phyloP scores from a whole-genome alignment of 139 green algal genomes.

The Haematococcus lacustris region DNA sequence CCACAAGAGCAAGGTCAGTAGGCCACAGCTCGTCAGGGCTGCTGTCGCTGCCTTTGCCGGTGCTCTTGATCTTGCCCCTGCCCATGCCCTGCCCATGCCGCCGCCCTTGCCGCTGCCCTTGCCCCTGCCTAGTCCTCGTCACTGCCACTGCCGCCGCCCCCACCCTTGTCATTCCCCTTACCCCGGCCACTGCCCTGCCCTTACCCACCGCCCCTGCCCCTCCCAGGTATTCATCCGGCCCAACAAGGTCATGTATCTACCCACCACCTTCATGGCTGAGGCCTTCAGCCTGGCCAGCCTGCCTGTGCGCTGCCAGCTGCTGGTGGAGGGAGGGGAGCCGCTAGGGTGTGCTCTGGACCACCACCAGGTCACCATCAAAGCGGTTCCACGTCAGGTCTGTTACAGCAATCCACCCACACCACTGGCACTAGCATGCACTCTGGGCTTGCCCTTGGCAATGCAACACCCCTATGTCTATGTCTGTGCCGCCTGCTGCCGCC shows the following conservation, averaged over 20 bases:
- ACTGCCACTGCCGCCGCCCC: neutral
- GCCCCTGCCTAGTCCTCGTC: neutral
- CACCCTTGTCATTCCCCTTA: neutral
- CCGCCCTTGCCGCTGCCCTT: neutral
- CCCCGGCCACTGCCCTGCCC: too few relatives aligned
- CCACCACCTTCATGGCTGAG: conserved; percentile 39
- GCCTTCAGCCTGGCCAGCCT: conserved; percentile 20
- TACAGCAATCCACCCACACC: neutral
- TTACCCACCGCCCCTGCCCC: too few relatives aligned
- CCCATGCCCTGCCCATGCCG: neutral
- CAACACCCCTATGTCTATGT: too few relatives aligned
- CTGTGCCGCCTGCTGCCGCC: too few relatives aligned
- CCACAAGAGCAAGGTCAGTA: conserved; percentile 36
- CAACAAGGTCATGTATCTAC: conserved; percentile 36
- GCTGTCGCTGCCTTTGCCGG: neutral
- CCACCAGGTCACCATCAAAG: conserved; percentile 8
- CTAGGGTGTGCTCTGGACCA: too few relatives aligned
- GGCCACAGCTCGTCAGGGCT: neutral
- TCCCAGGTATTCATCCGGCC: conserved; percentile 20
- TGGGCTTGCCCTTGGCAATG: too few relatives aligned
- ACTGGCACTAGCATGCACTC: neutral
- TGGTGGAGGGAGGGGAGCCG: conserved; percentile 29
- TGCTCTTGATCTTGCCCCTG: neutral
- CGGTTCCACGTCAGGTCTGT: neutral
- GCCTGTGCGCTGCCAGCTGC: conserved; percentile 28